phyloP scores from a whole-genome alignment of 1,284 basidiomycete genomes.

The Agaricales sp. region DNA sequence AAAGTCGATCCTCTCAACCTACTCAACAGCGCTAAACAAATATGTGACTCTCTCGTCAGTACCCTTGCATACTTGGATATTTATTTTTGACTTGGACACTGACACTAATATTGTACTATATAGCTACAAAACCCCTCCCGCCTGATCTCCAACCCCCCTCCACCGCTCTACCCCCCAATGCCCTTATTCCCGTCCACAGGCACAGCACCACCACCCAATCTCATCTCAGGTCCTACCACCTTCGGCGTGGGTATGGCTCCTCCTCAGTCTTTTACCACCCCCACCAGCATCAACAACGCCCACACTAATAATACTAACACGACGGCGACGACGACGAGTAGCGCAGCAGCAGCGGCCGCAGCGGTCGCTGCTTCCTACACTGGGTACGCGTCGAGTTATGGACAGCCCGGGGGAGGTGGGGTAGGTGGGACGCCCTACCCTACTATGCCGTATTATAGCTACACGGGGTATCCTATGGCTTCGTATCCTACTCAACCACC shows the following conservation, averaged over 20 bases:
- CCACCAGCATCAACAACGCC: constrained; percentile 18
- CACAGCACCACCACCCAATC: neutral
- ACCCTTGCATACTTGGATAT: constrained; percentile 5
- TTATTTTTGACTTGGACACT: constrained; percentile 4
- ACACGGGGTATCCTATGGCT: constrained; percentile 8
- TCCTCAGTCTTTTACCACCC: constrained; percentile 14
- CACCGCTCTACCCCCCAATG: constrained; percentile 36
- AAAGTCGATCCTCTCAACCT: constrained; percentile 65
- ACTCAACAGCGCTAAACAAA: constrained; percentile 63
- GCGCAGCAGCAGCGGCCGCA: constrained; percentile 9
- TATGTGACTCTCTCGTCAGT: constrained; percentile 64
- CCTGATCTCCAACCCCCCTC: constrained; percentile 52
- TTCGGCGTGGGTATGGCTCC: constrained; percentile 11
- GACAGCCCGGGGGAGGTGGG: no score
- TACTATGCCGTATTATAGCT: no score
- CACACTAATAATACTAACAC: constrained; percentile 41
- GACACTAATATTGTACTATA: constrained; percentile 8
- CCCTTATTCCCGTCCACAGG: neutral
- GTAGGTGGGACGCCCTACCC: no score
- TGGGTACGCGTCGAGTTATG: no score
- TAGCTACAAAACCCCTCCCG: constrained; percentile 64
- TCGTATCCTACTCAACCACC: constrained; percentile 10
- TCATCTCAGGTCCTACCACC: constrained; percentile 11
- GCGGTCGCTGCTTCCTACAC: constrained; percentile 9
- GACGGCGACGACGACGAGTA: constrained; percentile 15